phyloP scores from a whole-genome alignment of 495 filamentous ascomycete genomes.

The Pseudoneurospora amorphoporcata region DNA sequence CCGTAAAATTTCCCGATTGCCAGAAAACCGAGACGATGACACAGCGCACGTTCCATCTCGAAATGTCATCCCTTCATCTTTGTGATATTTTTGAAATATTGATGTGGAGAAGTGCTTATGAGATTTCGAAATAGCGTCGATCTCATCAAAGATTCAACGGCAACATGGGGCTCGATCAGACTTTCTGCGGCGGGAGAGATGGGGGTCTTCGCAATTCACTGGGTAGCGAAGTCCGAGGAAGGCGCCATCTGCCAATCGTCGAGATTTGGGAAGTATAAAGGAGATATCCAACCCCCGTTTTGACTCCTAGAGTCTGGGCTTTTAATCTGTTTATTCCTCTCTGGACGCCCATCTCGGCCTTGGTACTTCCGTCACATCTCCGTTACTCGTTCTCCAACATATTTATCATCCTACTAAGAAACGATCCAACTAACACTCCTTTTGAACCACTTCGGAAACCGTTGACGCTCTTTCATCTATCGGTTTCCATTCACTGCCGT shows the following conservation, averaged over 20 bases:
- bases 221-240: neutral
- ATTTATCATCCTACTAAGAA: neutral
- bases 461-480: neutral
- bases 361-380: neutral
- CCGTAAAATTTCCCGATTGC: neutral
- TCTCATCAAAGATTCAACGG: neutral
- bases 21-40: neutral
- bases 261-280: neutral
- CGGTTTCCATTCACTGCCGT: neutral
- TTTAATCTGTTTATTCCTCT: neutral
- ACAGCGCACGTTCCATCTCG: neutral
- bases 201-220: neutral
- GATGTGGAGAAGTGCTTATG: neutral
- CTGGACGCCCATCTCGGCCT: neutral
- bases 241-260: neutral
- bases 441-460: neutral
- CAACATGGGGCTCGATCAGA: neutral
- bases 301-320: neutral
- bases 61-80: neutral
- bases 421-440: neutral
- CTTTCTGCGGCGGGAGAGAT: neutral
- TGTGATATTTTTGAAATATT: neutral
- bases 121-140: neutral
- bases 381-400: neutral
- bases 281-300: neutral